Evolutionary conservation across 129 eudicot genomes (phyloP).

Genomic region (Escallonia herrerae): DNA sequence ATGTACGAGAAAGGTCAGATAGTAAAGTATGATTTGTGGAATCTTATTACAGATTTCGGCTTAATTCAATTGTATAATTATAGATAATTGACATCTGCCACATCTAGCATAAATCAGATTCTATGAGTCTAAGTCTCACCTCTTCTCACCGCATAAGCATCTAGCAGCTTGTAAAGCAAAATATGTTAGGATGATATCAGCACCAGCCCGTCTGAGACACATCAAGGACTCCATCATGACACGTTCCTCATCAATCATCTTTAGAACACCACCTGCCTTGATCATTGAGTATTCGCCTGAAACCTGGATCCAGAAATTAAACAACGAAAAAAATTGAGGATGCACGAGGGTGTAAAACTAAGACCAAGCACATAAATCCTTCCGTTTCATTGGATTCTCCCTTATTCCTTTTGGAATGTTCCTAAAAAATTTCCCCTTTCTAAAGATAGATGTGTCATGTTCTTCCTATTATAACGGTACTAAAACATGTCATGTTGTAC

Average conservation of each 20-base stretch:
- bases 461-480: no score
- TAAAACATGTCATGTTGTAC: no score
- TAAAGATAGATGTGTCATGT: no score
- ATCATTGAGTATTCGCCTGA: constrained; percentile 98
- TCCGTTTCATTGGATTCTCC: no score
- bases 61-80: neutral
- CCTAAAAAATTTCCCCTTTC: no score
- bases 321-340: neutral
- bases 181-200: constrained; percentile 57
- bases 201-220: constrained; percentile 84
- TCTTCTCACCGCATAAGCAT: constrained; percentile 46
- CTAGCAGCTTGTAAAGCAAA: constrained; percentile 67
- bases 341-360: no score
- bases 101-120: neutral
- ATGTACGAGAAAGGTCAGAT: neutral
- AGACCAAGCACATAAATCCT: no score
- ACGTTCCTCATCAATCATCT: constrained; percentile 89
- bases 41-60: neutral
- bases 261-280: constrained; percentile 83
- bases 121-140: constrained; percentile 15
- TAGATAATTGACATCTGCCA: neutral
- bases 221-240: constrained; percentile 92
- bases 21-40: neutral
- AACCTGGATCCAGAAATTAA: constrained; percentile 27
- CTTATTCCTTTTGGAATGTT: no score